phyloP scores from a whole-genome alignment of 352 stramenopile genomes.

The Pythium rishiriense region DNA sequence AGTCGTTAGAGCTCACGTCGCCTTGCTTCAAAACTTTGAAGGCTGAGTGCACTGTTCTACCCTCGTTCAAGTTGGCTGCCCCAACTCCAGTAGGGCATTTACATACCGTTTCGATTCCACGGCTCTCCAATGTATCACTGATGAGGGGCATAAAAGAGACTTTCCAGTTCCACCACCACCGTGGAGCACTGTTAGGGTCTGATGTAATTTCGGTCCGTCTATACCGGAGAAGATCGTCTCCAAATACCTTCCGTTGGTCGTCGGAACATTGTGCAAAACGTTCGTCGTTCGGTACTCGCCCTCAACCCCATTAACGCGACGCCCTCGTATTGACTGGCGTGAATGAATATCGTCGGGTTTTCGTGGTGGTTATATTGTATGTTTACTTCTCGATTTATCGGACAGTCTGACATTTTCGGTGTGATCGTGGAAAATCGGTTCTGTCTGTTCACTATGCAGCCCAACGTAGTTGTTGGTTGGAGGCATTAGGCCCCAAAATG shows the following conservation, averaged over 20 bases:
- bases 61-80: neutral
- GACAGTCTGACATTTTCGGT: no score
- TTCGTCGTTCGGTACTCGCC: no score
- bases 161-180: conserved; percentile 4
- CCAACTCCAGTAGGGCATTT: conserved; percentile 6
- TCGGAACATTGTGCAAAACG: no score
- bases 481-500: no score
- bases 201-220: neutral
- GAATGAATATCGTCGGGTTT: no score
- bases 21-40: neutral
- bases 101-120: neutral
- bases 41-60: neutral
- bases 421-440: no score
- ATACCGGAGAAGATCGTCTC: neutral
- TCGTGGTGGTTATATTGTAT: no score
- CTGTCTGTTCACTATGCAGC: no score
- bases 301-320: no score
- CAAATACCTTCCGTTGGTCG: neutral
- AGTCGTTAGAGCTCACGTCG: conserved; percentile 4
- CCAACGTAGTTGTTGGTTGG: no score
- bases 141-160: conserved; percentile 1
- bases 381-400: no score
- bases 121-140: neutral
- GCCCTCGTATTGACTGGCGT: no score
- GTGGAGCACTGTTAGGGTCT: neutral